Evolutionary conservation across 352 stramenopile species (phyloP), one percentile per base, ranked within the genome.

Genomic region (Phytophthora tubulina): DNA sequence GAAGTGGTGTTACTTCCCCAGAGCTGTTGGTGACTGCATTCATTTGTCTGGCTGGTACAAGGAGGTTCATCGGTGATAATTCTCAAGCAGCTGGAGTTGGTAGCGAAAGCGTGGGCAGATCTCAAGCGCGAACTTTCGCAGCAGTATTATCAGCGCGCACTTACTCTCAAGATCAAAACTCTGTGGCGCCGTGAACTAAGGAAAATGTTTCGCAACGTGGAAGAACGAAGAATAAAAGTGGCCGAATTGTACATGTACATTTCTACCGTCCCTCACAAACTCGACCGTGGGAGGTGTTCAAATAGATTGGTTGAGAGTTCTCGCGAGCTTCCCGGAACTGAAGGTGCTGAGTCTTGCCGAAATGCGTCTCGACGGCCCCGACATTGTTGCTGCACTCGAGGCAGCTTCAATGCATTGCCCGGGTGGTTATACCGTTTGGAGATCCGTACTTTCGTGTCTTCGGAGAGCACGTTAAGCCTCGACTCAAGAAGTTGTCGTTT

Each of bases 401-500:
- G 63, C 67, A 0, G 61, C 39, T 2, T 46, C 62, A 15, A 67
- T 38, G 3, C 41, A 65, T 55, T 79, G 67, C 32, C 33, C 31
- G 71, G 67, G 56, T 79, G 8, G 62, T 74, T 6, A 60, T 62
- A 15, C 75, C 72, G 1, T 82, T 75, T 51, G 60, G 63, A 9
- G 67, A 76, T 17, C 61, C 70, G 6, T 80, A 78, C 63, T 82
- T 84, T 42, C 63, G 69, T 2, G 51, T 66, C 1, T 84, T 81
- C 30, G 77, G 74, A 7, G 63, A 73, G 10, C 30, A 77, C 42
- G 11, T 36, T 3, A 84, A 82, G 32, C 74, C 73, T 10, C 32
- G 72, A 27, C 76, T 27, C 21, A 27, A 27, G 21, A 27, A 27
- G 21, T 27, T 27, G 8, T 63, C 73, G 3, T 77, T 85, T 32